Evolutionary conservation across 257 asterid species (phyloP), one percentile per base, ranked within the genome.

Genomic region (Salvia hispanica): DNA sequence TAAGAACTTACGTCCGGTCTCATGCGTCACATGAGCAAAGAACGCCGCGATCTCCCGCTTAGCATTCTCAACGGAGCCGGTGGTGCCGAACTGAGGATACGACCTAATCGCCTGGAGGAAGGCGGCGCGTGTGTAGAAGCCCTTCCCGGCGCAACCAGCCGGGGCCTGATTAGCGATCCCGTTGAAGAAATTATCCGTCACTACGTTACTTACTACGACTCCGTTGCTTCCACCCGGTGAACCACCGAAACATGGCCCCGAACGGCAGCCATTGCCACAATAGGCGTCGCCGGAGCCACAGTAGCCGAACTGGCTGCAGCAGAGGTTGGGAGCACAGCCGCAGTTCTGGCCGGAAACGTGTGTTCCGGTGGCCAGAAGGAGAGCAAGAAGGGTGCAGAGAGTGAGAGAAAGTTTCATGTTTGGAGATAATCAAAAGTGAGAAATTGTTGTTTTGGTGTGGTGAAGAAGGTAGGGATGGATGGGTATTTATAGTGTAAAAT

Each of bases 1-100:
- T n/a, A n/a, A n/a, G n/a, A n/a, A 18, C 86, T 84, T 61, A 84
- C 86, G 78, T 59, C 84, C 84, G 33, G 86, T 84, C 66, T 81
- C 89, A 64, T 84, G 86, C 3, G 89, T 70, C 56, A 72, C 76
- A 34, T 84, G 89, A 4, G 89, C 89, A 2, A 84, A 81, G 72
- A 79, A 84, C 8, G 89, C 85, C 0, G 89, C 89, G 5, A 81
- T 79, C 74, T 84, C 89, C 2, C 85, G 86, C 76, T 67, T 84
- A 6, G 84, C 64, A 7, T 76, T 83, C 15, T 84, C 86, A 1
- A 61, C 3, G 1, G 81, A 62, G 4, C 71, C 80, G 0, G 13
- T 69, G 0, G 72, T 69, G 2, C 83, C 89, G 6, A 84, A 84
- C 34, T 16, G 56, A 6, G 68, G 60, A 68, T 79, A 84, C 8